Base-by-base conservation (phyloP, 2,329 filamentous ascomycete genomes). In the Aaosphaeria arxii region DNA sequence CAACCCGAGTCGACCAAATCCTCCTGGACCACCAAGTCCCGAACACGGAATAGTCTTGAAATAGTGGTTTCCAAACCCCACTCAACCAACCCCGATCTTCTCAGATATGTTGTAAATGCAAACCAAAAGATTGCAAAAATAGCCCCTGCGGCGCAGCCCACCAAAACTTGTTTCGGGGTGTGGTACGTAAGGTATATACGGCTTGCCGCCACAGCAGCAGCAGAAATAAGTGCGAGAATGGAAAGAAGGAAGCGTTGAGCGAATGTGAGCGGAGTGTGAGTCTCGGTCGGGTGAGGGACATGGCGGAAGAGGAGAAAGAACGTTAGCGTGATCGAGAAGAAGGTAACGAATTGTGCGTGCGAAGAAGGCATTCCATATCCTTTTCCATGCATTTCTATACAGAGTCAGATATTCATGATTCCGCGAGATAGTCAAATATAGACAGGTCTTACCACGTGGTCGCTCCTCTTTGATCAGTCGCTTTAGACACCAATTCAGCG, bases 281-380 rank as follows among this genome's bases (percentile, higher is more conserved):
- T 73, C 29, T 77, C 74, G 58, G 74, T 66, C 66, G 78, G 47
- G 46, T 74, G 64, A 4, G 72, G 71, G 11, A 61, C 57, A 70
- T 96, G 91, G 51, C 92, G 83, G 51, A 91, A 76, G 41, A 96
- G 79, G 40, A 99, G 79, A 75, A 97, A 97, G 17, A 99, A 77
- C 28, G 83, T 78, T 50, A 97, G 74, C 53, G 88, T 94, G 48
- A 95, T 75, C 49, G 89, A 87, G 80, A 96, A 97, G 77, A 90
- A 99, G 47, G 87, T 82, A 52, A 92, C 88, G 69, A 96, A 99
- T 74, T 99, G 94, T 6, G 94, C 88, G 73, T 99, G 94, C 35
- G 91, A 96, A 6, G 83, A 86, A 7, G 94, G 94, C 95, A 99
- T 99, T 60, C 94, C 95, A 67, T 99, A 99, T 55, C 94, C 94